phyloP scores from a whole-genome alignment of 345 rosid genomes.

The Gossypium bickii region DNA sequence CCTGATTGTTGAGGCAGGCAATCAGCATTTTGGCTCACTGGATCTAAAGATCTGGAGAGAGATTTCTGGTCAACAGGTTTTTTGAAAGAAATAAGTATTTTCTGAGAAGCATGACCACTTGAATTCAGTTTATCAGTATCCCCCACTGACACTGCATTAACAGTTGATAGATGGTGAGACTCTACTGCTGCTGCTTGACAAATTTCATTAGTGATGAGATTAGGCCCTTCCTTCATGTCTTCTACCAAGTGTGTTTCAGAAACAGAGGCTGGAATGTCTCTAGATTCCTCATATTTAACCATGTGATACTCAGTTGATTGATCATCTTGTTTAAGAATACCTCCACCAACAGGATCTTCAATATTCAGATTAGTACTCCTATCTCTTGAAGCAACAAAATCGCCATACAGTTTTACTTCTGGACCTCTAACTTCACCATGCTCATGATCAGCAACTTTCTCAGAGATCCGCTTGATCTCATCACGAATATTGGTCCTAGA shows the following conservation, averaged over 20 bases:
- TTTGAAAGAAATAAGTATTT: conserved; percentile 10
- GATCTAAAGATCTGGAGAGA: conserved; percentile 18
- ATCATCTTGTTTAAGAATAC: conserved; percentile 9
- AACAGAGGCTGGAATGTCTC: conserved; percentile 12
- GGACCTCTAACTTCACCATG: conserved; percentile 19
- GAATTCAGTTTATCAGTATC: conserved; percentile 4
- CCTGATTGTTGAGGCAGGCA: conserved; percentile 23
- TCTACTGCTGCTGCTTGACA: conserved; percentile 16
- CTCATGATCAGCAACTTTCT: conserved; percentile 18
- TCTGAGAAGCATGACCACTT: conserved; percentile 18
- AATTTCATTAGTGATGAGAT: conserved; percentile 1
- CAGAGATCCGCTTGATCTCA: conserved; percentile 24
- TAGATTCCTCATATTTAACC: conserved; percentile 5
- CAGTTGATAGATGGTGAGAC: conserved; percentile 12
- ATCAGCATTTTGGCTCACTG: conserved; percentile 24
- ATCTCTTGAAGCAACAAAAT: conserved; percentile 19
- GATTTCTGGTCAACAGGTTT: conserved; percentile 20
- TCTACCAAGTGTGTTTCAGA: conserved; percentile 15
- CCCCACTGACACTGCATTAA: conserved; percentile 9
- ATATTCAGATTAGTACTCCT: conserved; percentile 5
- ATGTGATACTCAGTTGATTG: conserved; percentile 17
- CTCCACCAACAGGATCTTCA: conserved; percentile 21
- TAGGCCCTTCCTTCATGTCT: conserved; percentile 15
- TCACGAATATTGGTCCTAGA: conserved; percentile 19
- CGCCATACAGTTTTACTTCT: conserved; percentile 21